These are phyloP conservation scores for Colletotrichum eleusines DNA, from an alignment of 2,329 filamentous ascomycete genomes.

Conservation along the genomic window DNA sequence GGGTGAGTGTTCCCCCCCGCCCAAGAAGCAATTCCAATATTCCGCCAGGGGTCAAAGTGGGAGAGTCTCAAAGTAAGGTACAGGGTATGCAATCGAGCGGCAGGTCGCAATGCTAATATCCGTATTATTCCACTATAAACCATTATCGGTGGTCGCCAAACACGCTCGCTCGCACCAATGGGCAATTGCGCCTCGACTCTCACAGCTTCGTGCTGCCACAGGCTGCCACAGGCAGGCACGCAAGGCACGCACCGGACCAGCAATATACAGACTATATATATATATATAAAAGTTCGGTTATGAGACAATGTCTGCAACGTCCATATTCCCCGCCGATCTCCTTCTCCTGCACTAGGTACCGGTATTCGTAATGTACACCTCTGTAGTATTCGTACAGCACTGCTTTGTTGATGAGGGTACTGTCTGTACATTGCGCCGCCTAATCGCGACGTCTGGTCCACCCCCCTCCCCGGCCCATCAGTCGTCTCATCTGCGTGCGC, in stretches of 20 bases:
- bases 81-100: not conserved
- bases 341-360: not conserved
- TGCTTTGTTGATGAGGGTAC: not conserved
- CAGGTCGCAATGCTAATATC: not conserved
- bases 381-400: too few relatives aligned
- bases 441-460: not conserved
- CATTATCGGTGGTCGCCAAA: too few relatives aligned
- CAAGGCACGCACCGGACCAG: not conserved
- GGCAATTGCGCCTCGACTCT: not conserved
- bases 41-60: not conserved
- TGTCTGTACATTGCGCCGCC: not conserved
- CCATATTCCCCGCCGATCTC: not conserved
- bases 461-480: conserved; percentile 5
- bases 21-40: conserved; percentile 30
- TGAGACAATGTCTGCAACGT: not conserved
- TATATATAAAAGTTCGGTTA: not conserved
- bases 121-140: not conserved
- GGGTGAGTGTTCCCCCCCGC: not conserved
- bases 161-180: not conserved
- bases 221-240: too few relatives aligned
- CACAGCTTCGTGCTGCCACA: not conserved
- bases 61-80: not conserved
- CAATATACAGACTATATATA: not conserved
- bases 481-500: conserved; percentile 7
- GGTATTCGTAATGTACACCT: too few relatives aligned